Base-by-base conservation (phyloP, 306 rosid species). In the Senna siamea region DNA sequence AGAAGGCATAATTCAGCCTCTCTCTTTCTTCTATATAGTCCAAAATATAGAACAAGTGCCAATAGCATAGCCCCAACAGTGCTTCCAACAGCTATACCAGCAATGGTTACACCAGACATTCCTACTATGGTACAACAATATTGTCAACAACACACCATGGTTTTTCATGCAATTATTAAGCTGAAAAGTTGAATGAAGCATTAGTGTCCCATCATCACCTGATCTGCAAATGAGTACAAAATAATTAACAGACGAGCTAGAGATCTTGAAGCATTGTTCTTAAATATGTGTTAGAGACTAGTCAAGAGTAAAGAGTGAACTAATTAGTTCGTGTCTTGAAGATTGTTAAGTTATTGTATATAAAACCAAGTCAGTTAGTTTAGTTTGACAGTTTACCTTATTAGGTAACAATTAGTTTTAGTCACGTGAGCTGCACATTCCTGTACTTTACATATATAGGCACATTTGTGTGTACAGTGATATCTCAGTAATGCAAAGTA, bases 171-270 rank as follows among this genome's bases (percentile, higher is more conserved):
- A n/a, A n/a, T n/a, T n/a, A n/a, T n/a, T 53, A 57, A 13, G 35
- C 17, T 60, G 38, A 20, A 67, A 62, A 53, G 17, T 75, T 68
- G 44, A 52, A 22, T 2, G 58, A 23, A 43, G 79, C 54, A 26
- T 26, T 1, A 80, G 72, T 44, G 59, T 54, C 65, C 65, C 20
- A 73, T 64, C 26, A 70, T 72, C 80, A 88, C 89, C 96, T 90
- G 93, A 80, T 43, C 96, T 90, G 96, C 86, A 85, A 83, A 82
- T 62, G 71, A 72, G 48, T 9, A 70, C 26, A 35, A 62, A 30
- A 53, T 5, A 70, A 26, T 26, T 26, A 26, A 66, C 18, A 74
- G 38, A 61, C 20, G 57, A 75, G 59, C 81, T 57, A 76, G 83
- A 57, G 3, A 67, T n/a, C 18, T 75, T 65, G 62, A 57, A 37